Evolutionary conservation across 2,329 filamentous ascomycete genomes (phyloP), one percentile per base, ranked within the genome.

Genomic region (Talaromyces atroroseus): DNA sequence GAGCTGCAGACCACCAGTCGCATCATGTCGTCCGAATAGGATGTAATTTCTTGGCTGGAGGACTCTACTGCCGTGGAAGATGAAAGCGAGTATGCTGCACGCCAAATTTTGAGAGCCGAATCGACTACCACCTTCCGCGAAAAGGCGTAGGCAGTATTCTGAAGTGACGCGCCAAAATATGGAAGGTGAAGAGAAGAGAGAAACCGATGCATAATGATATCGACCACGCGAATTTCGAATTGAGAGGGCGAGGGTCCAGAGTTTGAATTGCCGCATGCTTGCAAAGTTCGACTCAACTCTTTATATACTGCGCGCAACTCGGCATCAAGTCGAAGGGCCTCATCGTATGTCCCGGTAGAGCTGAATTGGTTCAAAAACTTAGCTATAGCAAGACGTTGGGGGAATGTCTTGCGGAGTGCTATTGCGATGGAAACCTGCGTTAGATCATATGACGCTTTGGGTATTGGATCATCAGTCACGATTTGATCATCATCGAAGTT

Each of bases 71-170:
- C 7, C 2, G 46, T 58, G 12, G 61, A 51, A 5, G 61, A 42
- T n/a, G 69, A 55, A 0, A 62, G 52, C 1, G 72, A 74, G 42
- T 69, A 75, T 0, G 68, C 66, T 0, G 71, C 62, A 36, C 64
- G 67, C 75, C 78, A 82, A 1, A 80, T 64, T 46, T 77, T 79
- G 14, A 81, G 67, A 0, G 77, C 71, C 0, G 71, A 71, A 6
- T 84, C 81, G 5, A 80, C 60, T 0, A 76, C 69, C 0, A 77
- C 73, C 45, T 77, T 79, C 1, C 78, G 68, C 0, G 81, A 82
- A 58, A 76, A 83, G 0, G 79, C 78, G 20, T 66, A 71, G 0
- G 62, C 32, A 1, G 60, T 48, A n/a, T 54, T 42, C 4, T 52
- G 44, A 5, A 54, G 14, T 7, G 32, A 45, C 6, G 38, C n/a